Percentiles rank a stretch among this genome's conserved stretches.
phyloP scores from a whole-genome alignment of 805 yeast genomes.

The Candida taoyuanica region DNA sequence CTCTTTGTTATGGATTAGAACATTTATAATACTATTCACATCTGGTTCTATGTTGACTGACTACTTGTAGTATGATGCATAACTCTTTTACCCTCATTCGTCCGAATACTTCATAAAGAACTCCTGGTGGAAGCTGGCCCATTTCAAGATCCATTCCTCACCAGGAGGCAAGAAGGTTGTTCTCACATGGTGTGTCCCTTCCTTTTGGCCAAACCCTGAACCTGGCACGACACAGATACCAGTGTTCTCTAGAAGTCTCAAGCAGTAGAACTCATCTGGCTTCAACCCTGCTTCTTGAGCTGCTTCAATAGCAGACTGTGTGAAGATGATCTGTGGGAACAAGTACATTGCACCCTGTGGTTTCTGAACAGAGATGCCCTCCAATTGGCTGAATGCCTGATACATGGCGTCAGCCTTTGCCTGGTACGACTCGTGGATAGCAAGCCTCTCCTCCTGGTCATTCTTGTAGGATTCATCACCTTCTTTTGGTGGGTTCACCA shows the following conservation, averaged over 20 bases:
- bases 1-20: no score
- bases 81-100: neutral
- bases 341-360: slow-evolving; percentile 99
- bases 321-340: slow-evolving; percentile 73
- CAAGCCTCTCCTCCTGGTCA: slow-evolving; percentile 57
- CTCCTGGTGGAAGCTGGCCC: slow-evolving; percentile 73
- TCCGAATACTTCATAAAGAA: slow-evolving; percentile 42
- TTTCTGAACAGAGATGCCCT: slow-evolving; percentile 77
- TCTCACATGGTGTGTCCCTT: slow-evolving; percentile 87
- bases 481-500: slow-evolving; percentile 83
- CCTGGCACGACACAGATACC: slow-evolving; percentile 99
- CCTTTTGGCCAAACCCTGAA: slow-evolving; percentile 90
- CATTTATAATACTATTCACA: no score
- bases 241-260: slow-evolving; percentile 73
- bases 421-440: slow-evolving; percentile 58
- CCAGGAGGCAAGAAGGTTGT: slow-evolving; percentile 98
- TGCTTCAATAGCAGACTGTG: slow-evolving; percentile 54
- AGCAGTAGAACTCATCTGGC: slow-evolving; percentile 88
- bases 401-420: slow-evolving; percentile 61
- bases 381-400: slow-evolving; percentile 69
- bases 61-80: neutral
- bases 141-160: slow-evolving; percentile 73
- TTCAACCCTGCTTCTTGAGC: slow-evolving; percentile 54
- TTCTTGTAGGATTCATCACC: slow-evolving; percentile 73
- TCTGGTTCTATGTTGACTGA: slow-evolving; percentile 1